phyloP scores from a whole-genome alignment of 257 asterid genomes.

The Gentiana straminea region DNA sequence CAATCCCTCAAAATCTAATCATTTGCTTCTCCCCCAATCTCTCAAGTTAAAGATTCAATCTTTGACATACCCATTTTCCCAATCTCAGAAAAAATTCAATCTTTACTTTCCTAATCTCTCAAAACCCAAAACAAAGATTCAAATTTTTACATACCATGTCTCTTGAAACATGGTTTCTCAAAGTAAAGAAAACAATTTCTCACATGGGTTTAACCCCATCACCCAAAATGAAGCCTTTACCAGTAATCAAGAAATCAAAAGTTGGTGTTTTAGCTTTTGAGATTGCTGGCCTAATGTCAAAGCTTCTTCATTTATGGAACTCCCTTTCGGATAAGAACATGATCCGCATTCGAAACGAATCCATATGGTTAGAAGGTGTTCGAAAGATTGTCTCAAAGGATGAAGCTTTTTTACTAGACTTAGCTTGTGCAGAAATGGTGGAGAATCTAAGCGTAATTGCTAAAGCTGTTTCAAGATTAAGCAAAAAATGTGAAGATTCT shows the following conservation, averaged over 20 bases:
- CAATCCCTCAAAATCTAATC: not conserved
- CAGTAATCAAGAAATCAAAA: slow-evolving; percentile 44
- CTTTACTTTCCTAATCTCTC: not conserved
- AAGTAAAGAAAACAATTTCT: slow-evolving; percentile 5
- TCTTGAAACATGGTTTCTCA: slow-evolving; percentile 14
- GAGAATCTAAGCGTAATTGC: slow-evolving; percentile 49
- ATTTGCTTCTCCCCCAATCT: slow-evolving; percentile 6
- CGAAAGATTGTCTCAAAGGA: slow-evolving; percentile 81
- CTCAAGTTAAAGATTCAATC: not conserved
- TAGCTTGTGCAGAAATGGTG: slow-evolving; percentile 77
- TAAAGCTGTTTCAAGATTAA: slow-evolving; percentile 45
- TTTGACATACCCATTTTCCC: not conserved
- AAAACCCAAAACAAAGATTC: slow-evolving; percentile 4
- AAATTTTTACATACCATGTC: slow-evolving; percentile 5
- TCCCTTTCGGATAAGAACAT: slow-evolving; percentile 53
- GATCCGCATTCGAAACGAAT: slow-evolving; percentile 45
- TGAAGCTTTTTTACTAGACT: slow-evolving; percentile 56
- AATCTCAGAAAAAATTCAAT: slow-evolving; percentile 1
- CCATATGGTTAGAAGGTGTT: slow-evolving; percentile 68
- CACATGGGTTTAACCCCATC: slow-evolving; percentile 24
- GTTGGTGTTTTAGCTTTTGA: slow-evolving; percentile 83
- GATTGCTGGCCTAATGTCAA: slow-evolving; percentile 66
- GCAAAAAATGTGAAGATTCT: slow-evolving; percentile 53
- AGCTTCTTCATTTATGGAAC: slow-evolving; percentile 86
- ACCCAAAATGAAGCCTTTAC: slow-evolving; percentile 19